Conservation (phyloP, 257 asterid genomes). For the Euphrasia confusa region DNA sequence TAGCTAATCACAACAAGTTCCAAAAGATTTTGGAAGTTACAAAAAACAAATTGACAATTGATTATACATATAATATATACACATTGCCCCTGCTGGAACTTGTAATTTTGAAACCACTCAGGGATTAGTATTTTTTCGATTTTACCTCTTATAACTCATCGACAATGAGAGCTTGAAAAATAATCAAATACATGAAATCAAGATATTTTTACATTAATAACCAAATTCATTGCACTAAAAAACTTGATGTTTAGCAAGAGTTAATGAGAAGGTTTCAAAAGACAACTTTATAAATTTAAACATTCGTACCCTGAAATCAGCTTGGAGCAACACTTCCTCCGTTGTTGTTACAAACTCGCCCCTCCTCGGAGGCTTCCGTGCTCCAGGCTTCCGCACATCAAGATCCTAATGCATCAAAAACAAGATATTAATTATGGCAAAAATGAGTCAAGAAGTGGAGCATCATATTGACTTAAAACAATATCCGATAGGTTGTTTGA, state of each 20-base stretch:
- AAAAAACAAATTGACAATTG: too few species aligned
- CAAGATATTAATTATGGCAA: conserved; percentile 11
- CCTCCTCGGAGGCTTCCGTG: conserved; percentile 51
- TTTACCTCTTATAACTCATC: too few species aligned
- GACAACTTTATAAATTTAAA: neutral
- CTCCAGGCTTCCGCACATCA: conserved; percentile 69
- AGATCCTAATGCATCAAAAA: conserved; percentile 60
- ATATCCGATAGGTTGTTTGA: neutral
- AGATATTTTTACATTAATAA: too few species aligned
- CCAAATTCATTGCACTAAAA: neutral
- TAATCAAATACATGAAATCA: too few species aligned
- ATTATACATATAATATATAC: too few species aligned
- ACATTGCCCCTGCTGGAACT: too few species aligned
- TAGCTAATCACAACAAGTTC: too few species aligned
- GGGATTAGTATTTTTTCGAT: too few species aligned
- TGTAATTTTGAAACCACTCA: too few species aligned
- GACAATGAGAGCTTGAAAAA: too few species aligned
- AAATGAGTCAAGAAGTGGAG: conserved; percentile 22
- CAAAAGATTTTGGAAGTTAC: too few species aligned
- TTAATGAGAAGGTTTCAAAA: neutral
- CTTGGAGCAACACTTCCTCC: conserved; percentile 65
- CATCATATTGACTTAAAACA: conserved; percentile 6
- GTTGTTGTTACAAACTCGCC: conserved; percentile 70
- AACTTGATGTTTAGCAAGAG: neutral
- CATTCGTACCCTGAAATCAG: conserved; percentile 93